Evolutionary conservation across 2,329 filamentous ascomycete genomes (phyloP), one percentile per base, ranked within the genome.

Genomic region (Penicillium concentricum): DNA sequence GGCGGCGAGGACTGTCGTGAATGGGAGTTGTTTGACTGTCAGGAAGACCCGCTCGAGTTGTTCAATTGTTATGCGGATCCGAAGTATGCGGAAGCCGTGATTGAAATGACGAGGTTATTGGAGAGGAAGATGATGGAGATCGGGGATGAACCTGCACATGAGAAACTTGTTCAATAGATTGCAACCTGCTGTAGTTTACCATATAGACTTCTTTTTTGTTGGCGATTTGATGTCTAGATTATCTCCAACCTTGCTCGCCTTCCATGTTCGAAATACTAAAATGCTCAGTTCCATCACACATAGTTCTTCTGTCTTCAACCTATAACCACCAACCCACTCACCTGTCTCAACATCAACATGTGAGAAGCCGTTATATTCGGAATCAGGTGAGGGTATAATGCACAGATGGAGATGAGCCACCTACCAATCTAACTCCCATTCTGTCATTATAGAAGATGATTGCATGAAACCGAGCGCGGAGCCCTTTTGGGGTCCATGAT

Each of bases 1-100:
- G 77, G 75, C 0, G 74, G 64, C 0, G 69, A 74, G 48, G 72
- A 79, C 34, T 77, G 42, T 30, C 42, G 76, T 56, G 80, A 83
- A 60, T 83, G 81, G 81, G 81, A 83, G 63, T 57, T 83, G 16
- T 84, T 83, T 60, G 81, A 84, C 60, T 81, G 79, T 45, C 61
- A 79, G 2, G 69, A 81, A 51, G 81, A 81, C 57, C 78, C 79
- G 0, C 61, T 82, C n/a, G 78, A 82, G 61, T 59, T 81, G 32
- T 80, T 82, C 58, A 81, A 81, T 50, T 62, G 71, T 18, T 81
- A 82, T 45, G 7, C 69, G 2, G 73, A 81, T 0, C 55, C 67
- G 0, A 60, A 66, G 38, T 80, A 80, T 58, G 32, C 46, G 5
- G 66, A 73, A 2, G 68, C 78, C 1, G 74, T 80, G 0, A 58